Evolutionary conservation across 1,284 basidiomycete genomes (phyloP).

Genomic region (Xerocomus alliaceus): DNA sequence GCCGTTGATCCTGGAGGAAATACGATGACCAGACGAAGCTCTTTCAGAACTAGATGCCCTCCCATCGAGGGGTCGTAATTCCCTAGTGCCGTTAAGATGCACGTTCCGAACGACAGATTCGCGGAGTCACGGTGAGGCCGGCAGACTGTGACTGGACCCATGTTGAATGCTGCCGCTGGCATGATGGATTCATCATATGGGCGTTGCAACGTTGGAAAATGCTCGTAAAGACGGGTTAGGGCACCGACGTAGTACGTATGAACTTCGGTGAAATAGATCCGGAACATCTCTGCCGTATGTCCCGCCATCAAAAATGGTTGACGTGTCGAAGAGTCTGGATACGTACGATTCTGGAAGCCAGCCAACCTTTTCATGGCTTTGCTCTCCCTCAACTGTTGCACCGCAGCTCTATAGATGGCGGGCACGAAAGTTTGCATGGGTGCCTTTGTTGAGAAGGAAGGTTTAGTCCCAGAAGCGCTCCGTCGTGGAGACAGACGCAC

Average conservation of each 20-base stretch:
- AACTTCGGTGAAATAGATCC: background rate
- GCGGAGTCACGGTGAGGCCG: background rate
- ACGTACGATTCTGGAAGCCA: slow-evolving; percentile 11
- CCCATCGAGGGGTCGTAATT: background rate
- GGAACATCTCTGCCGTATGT: background rate
- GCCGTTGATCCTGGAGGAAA: background rate
- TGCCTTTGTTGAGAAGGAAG: background rate
- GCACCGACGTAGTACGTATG: background rate
- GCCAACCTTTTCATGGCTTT: background rate
- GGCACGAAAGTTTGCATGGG: background rate
- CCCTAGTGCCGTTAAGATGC: background rate
- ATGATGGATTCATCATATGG: background rate
- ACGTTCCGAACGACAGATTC: slow-evolving; percentile 5
- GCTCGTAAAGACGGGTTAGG: background rate
- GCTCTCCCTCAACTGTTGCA: background rate
- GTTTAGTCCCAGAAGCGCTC: too few species aligned
- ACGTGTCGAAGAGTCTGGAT: background rate
- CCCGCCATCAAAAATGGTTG: background rate
- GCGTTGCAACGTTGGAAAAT: background rate
- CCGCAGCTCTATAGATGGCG: background rate
- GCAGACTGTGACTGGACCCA: background rate
- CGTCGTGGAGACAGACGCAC: too few species aligned
- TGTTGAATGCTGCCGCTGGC: background rate
- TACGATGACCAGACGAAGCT: background rate
- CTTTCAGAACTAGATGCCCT: background rate